Evolutionary conservation across 1,139 yeast genomes (phyloP), one percentile per base, ranked within the genome.

Genomic region (Geotrichum macrosporum): DNA sequence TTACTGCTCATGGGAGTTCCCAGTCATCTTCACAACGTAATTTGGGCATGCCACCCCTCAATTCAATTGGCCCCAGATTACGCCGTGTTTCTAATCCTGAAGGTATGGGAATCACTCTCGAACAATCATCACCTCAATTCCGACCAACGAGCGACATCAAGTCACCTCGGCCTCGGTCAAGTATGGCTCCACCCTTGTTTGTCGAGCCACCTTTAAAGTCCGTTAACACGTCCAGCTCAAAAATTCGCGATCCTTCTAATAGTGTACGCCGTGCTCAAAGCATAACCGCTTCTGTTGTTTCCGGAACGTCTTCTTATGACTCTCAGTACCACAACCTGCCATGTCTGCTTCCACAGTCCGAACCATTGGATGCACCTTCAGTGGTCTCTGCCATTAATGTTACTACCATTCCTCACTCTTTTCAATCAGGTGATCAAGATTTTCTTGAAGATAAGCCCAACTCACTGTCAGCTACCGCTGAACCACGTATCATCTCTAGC

Each of bases 161-260:
- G 32, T 42, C 49, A 12, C 49, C 49, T 2, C 36, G 30, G 15
- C 49, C 49, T 4, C 35, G 49, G 16, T 46, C 49, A 1, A 44
- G 49, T 10, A 41, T 40, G 9, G 34, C 39, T 2, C 41, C 49
- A 12, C 27, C 20, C n/a, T 29, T 46, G 27, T 41, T 46, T 18
- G 27, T 30, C n/a, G 46, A 46, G 29, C 20, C 46, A 1, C 43
- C 45, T 1, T n/a, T 30, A 15, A 34, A 40, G 21, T 16, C 35
- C 31, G 42, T 30, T 15, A 45, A 34, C 35, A 36, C 15, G 2
- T 37, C 41, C n/a, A 21, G 16, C 3, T 9, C 29, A 3, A 37
- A 33, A 9, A 27, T 37, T 18, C 41, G 33, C 4, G 41, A 37
- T 10, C 5, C 32, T 29, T 34, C 41, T 10, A 15, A 16, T 12